These are phyloP conservation scores for Fusarium sp. DNA, from an alignment of 2,329 filamentous ascomycete genomes.

Conservation along the genomic window DNA sequence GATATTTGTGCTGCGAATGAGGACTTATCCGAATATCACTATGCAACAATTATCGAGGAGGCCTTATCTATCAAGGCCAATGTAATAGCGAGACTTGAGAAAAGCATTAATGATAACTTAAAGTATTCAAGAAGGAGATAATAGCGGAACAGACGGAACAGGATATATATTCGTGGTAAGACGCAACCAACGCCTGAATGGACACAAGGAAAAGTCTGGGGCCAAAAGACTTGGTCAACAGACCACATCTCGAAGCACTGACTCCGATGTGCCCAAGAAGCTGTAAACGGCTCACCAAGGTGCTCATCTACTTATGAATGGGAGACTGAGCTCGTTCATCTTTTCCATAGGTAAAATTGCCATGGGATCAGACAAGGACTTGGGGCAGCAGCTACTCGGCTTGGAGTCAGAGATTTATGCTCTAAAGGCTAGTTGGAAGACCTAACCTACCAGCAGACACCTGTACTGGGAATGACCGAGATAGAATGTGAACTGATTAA, in stretches of 20 bases:
- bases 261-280: background rate
- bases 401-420: background rate
- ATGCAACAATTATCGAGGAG: background rate
- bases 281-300: background rate
- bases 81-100: background rate
- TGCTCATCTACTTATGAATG: background rate
- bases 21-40: background rate
- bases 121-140: background rate
- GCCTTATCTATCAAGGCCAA: background rate
- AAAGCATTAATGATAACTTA: background rate
- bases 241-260: background rate
- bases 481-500: background rate
- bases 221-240: background rate
- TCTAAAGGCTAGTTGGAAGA: background rate
- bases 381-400: background rate
- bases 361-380: background rate
- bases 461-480: background rate
- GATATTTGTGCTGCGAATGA: background rate
- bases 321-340: background rate
- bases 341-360: background rate
- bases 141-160: background rate
- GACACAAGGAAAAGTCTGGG: too few species aligned
- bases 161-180: background rate
- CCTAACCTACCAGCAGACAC: background rate
- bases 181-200: background rate